These are phyloP conservation scores for Sarocladiaceae sp. DNA, from an alignment of 2,329 filamentous ascomycete species.

Conservation along the genomic window DNA sequence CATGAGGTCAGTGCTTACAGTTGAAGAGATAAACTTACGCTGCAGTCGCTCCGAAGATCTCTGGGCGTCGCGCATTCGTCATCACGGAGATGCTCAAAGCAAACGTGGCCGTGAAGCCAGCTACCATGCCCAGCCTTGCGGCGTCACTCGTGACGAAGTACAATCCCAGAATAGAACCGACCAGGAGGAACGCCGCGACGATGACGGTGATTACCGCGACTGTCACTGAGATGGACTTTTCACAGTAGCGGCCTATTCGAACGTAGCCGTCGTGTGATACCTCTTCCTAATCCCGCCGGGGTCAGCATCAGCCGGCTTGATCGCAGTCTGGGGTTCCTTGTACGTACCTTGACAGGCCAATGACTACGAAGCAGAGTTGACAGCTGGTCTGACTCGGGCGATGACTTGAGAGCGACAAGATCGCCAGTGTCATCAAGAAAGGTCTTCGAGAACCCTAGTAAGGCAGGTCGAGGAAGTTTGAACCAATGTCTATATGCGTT, in stretches of 20 bases:
- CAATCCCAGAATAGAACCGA: slow-evolving; percentile 4
- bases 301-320: no score
- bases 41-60: slow-evolving; percentile 13
- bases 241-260: not conserved
- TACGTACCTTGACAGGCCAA: not conserved
- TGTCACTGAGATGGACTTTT: not conserved
- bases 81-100: slow-evolving; percentile 8
- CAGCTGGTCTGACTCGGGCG: not conserved
- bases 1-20: no score
- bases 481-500: slow-evolving; percentile 2
- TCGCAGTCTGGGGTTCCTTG: no score
- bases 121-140: slow-evolving; percentile 26
- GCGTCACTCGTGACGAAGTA: slow-evolving; percentile 1
- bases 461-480: not conserved
- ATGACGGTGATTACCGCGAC: not conserved
- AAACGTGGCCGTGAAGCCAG: slow-evolving; percentile 10
- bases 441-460: not conserved
- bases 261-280: not conserved
- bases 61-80: slow-evolving; percentile 10
- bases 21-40: slow-evolving; percentile 13
- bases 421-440: slow-evolving; percentile 2
- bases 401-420: slow-evolving; percentile 1
- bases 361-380: not conserved
- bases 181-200: slow-evolving; percentile 6
- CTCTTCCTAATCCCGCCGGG: slow-evolving; percentile 8